Conservation (phyloP, 129 eudicot genomes). For the Helichrysum umbraculigerum region DNA sequence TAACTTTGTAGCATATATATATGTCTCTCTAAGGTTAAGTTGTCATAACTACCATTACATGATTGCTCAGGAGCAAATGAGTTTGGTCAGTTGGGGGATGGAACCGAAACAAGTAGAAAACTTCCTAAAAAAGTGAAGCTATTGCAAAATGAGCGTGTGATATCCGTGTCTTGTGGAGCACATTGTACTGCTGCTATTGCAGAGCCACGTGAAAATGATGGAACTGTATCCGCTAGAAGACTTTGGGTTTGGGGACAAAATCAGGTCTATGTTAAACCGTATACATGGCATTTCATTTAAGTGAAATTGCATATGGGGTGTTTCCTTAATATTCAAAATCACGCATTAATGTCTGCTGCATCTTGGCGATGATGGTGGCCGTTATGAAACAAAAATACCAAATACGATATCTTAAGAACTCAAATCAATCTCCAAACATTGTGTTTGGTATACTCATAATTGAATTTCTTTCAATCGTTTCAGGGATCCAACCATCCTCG, state of each 20-base stretch:
- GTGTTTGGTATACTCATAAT: background rate
- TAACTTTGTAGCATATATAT: constrained; percentile 14
- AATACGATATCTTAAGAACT: constrained; percentile 4
- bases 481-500: constrained; percentile 92
- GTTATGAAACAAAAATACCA: background rate
- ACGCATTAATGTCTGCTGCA: background rate
- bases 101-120: constrained; percentile 75
- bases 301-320: background rate
- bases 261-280: constrained; percentile 51
- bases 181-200: constrained; percentile 98
- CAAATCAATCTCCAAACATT: background rate
- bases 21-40: constrained; percentile 1
- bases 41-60: constrained; percentile 20
- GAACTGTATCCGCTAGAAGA: constrained; percentile 65
- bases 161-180: constrained; percentile 94
- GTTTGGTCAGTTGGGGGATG: constrained; percentile 99
- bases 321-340: background rate
- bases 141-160: constrained; percentile 74
- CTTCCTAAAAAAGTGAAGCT: constrained; percentile 74
- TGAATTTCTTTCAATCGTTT: constrained; percentile 23
- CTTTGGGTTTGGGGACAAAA: constrained; percentile 99
- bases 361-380: background rate
- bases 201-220: constrained; percentile 92
- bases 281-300: background rate
- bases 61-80: constrained; percentile 79